Percentiles rank a stretch among this genome's conserved stretches.
phyloP scores from a whole-genome alignment of 768 basidiomycete genomes.

The Pleurotus platypus region DNA sequence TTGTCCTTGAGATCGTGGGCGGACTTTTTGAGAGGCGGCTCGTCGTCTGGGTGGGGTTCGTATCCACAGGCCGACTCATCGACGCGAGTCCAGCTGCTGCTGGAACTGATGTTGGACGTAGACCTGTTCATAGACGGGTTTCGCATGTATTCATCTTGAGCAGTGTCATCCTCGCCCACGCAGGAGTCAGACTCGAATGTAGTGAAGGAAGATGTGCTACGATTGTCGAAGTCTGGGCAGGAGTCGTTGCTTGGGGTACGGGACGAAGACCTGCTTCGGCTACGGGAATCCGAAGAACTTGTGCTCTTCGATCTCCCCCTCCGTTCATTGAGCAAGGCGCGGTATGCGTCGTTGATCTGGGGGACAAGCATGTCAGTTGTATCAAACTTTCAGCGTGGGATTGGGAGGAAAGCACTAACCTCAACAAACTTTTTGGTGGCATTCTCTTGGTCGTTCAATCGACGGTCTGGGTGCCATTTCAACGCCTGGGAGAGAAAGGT shows the following conservation, averaged over 20 bases:
- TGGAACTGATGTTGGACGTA: background rate
- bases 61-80: background rate
- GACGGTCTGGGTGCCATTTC: slow-evolving; percentile 58
- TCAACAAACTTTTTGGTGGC: slow-evolving; percentile 50
- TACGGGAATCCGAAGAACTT: slow-evolving; percentile 1
- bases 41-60: background rate
- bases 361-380: background rate
- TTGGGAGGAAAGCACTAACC: slow-evolving; percentile 22
- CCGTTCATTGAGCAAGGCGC: slow-evolving; percentile 38
- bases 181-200: slow-evolving; percentile 5
- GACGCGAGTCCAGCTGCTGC: slow-evolving; percentile 4
- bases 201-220: slow-evolving; percentile 2
- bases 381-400: background rate
- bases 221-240: slow-evolving; percentile 2
- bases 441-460: slow-evolving; percentile 37
- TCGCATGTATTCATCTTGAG: slow-evolving; percentile 5
- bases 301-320: slow-evolving; percentile 26
- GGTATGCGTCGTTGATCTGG: slow-evolving; percentile 51
- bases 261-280: slow-evolving; percentile 6
- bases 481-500: slow-evolving; percentile 34
- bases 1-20: background rate
- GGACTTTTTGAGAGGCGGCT: background rate
- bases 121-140: slow-evolving; percentile 6
- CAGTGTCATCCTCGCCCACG: slow-evolving; percentile 3
- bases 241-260: slow-evolving; percentile 6